These are phyloP conservation scores for Vanilla planifolia DNA, from an alignment of 106 monocot genomes.

Conservation along the genomic window DNA sequence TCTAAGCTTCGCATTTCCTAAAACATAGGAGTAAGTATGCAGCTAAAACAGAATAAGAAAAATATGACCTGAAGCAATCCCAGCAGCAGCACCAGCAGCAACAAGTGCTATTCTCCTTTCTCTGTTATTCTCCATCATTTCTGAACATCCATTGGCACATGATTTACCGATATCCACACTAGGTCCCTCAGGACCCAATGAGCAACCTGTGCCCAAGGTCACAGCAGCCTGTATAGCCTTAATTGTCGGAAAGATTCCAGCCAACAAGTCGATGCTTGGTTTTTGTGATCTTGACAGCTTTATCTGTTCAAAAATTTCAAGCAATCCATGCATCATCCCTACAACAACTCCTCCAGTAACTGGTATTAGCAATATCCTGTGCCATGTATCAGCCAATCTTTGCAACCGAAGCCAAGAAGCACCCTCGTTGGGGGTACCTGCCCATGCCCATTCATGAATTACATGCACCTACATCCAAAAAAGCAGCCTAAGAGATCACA, in stretches of 20 bases:
- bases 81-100: slow-evolving; percentile 99
- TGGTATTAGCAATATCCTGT: slow-evolving; percentile 86
- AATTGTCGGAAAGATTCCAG: slow-evolving; percentile 81
- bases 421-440: slow-evolving; percentile 97
- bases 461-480: slow-evolving; percentile 70
- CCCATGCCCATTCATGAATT: slow-evolving; percentile 99
- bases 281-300: slow-evolving; percentile 74
- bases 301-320: slow-evolving; percentile 97
- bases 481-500: background rate
- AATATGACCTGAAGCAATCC: slow-evolving; percentile 93
- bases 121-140: slow-evolving; percentile 99
- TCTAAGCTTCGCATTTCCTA: background rate
- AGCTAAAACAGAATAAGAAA: background rate
- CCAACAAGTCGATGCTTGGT: slow-evolving; percentile 54
- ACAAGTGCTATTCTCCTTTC: slow-evolving; percentile 96
- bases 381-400: slow-evolving; percentile 91
- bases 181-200: slow-evolving; percentile 97
- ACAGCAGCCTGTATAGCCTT: slow-evolving; percentile 97
- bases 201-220: slow-evolving; percentile 97
- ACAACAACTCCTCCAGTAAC: slow-evolving; percentile 99
- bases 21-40: background rate
- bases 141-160: slow-evolving; percentile 93
- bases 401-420: slow-evolving; percentile 98
- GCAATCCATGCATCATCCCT: slow-evolving; percentile 98
- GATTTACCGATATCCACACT: slow-evolving; percentile 99